These are phyloP conservation scores for Lactarius hengduanensis DNA, from an alignment of 768 basidiomycete genomes.

Conservation along the genomic window DNA sequence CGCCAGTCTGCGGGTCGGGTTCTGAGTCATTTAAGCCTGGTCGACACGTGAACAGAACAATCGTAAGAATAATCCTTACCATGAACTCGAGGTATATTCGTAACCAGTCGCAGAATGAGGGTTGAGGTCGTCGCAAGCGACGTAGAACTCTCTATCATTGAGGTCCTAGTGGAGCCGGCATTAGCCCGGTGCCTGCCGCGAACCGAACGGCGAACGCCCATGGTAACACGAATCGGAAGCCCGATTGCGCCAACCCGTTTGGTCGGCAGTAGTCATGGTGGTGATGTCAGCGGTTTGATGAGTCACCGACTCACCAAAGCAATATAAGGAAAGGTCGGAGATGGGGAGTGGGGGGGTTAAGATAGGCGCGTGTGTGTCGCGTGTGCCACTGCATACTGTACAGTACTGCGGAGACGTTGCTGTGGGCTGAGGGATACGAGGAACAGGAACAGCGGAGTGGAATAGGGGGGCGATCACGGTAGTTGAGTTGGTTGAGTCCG, in stretches of 20 bases:
- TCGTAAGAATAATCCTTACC: no score
- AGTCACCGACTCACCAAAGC: not conserved
- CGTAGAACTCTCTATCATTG: no score
- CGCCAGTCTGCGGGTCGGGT: no score
- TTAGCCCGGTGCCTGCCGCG: no score
- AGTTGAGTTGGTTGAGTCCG: not conserved
- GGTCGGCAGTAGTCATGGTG: not conserved
- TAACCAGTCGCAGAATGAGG: no score
- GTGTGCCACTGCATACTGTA: no score
- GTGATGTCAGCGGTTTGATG: not conserved
- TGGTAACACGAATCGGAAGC: not conserved
- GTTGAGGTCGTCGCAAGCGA: no score
- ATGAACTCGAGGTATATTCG: no score
- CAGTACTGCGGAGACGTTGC: not conserved
- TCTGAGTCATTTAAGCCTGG: no score
- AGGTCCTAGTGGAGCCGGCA: no score
- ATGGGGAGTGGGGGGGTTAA: not conserved
- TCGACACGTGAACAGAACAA: no score
- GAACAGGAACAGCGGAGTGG: not conserved
- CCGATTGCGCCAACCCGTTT: not conserved
- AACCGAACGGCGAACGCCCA: not conserved
- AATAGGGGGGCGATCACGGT: not conserved
- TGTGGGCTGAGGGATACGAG: conserved; percentile 3
- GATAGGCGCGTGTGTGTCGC: not conserved
- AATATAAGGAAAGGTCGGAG: conserved; percentile 1